Evolutionary conservation across 106 monocot genomes (phyloP), one percentile per base, ranked within the genome.

Genomic region (Alisma plantagoaquatica): DNA sequence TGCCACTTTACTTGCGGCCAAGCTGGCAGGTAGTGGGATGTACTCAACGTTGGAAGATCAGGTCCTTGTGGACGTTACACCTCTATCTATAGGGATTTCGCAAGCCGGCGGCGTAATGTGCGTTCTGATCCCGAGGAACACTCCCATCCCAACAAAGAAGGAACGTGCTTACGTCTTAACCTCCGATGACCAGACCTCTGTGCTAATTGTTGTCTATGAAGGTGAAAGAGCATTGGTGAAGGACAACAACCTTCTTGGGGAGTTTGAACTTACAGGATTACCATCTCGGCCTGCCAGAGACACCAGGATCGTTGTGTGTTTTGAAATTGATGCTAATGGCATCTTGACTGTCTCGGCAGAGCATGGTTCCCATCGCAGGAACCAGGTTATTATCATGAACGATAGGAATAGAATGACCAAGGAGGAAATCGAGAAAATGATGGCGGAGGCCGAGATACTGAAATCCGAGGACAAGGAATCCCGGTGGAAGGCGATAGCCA

Each of bases 41-140:
- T 53, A 64, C n/a, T n/a, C n/a, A 48, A 76, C 54, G 65, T 70
- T 76, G 47, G 50, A 70, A 31, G 64, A 76, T 44, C 33, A 70
- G 11, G 43, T 76, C 18, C 70, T 76, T 4, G 61, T 60, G 15
- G 76, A 76, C 50, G 76, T 76, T 12, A 65, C 76, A 0, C 76
- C 76, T 14, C 32, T 66, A 15, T 66, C 44, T n/a, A n/a, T n/a
- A n/a, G 55, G 55, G 5, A 8, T 55, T 22, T 31, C n/a, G n/a
- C n/a, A n/a, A n/a, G n/a, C n/a, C n/a, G n/a, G n/a, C n/a, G n/a
- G n/a, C n/a, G n/a, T n/a, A n/a, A n/a, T n/a, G n/a, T n/a, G n/a
- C n/a, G n/a, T n/a, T n/a, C n/a, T n/a, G n/a, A n/a, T n/a, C n/a
- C 75, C 80, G 7, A 43, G 80, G 42, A 81, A 75, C 59, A 81